These are phyloP conservation scores for Globisporangium rhizosaccharum DNA, from an alignment of 352 stramenopile genomes.

Conservation along the genomic window DNA sequence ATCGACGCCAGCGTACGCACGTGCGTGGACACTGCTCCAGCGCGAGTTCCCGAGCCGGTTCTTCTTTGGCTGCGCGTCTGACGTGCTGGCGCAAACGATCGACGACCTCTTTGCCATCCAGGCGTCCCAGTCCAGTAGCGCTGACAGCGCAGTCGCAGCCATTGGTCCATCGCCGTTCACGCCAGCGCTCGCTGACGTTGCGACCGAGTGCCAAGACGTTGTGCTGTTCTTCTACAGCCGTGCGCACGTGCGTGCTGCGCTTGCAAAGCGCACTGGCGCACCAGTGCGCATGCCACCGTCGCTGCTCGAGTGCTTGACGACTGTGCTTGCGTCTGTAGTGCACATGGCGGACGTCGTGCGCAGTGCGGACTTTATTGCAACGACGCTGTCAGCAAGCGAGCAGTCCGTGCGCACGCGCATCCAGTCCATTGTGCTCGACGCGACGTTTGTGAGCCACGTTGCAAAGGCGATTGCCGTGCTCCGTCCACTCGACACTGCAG, in stretches of 20 bases:
- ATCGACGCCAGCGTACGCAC: background rate
- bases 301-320: background rate
- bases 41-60: constrained; percentile 1
- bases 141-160: background rate
- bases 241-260: background rate
- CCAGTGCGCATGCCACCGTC: background rate
- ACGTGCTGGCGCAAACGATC: background rate
- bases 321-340: background rate
- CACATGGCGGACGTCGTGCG: background rate
- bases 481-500: background rate
- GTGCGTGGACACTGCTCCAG: constrained; percentile 1
- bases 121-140: background rate
- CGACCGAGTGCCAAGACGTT: background rate
- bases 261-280: background rate
- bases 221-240: background rate
- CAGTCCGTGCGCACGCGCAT: constrained; percentile 1
- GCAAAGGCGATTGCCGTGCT: background rate
- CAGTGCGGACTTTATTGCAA: background rate
- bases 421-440: background rate
- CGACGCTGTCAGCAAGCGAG: background rate
- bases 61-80: constrained; percentile 1
- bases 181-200: background rate
- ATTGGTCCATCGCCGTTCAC: constrained; percentile 3
- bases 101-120: background rate
- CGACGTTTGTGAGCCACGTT: background rate